Base-by-base conservation (phyloP, 805 yeast species). In the Saccharomycopsis lassenensis region DNA sequence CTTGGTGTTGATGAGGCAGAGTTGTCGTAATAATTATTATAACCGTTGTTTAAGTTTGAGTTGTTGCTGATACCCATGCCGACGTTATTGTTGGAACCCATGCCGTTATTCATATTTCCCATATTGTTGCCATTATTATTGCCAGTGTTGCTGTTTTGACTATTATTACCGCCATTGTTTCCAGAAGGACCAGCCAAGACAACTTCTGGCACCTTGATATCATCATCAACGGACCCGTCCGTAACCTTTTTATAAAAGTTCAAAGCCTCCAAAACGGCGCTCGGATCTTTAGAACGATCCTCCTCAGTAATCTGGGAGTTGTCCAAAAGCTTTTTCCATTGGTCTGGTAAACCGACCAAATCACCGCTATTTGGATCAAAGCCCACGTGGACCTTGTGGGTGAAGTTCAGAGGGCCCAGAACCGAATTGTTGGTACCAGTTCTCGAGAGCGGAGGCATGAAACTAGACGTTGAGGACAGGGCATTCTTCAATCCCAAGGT, bases 251-350 rank as follows among this genome's bases (percentile, higher is more conserved):
- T 24, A 20, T 40, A 43, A 52, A 85, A 85, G 35, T 83, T 87
- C 37, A 85, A 76, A 24, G 84, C 93, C 52, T 85, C 94, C 60
- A 82, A 81, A 15, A 91, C 95, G 0, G 95, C 97, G 50, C 84
- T 87, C 0, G 98, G 96, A 55, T 91, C 87, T 46, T 81, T 83
- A 51, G 80, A 75, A 70, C 87, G 91, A 52, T 91, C 99, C 48
- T 79, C 89, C 41, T 76, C 77, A 3, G 95, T 82, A 46, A 91
- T 86, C 37, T 95, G 89, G 38, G 91, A 82, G 16, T 86, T 86
- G 32, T 78, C 71, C 31, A 91, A 67, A 29, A 87, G 64, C 46
- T 77, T 71, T 46, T 85, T 89, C 98, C 98, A 91, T 47, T 85
- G 91, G 10, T 77, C 77, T 2, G 98, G 99, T 46, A 91, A 69